These are phyloP conservation scores for Hansenula sp. DNA, from an alignment of 1,139 yeast species.

Conservation along the genomic window DNA sequence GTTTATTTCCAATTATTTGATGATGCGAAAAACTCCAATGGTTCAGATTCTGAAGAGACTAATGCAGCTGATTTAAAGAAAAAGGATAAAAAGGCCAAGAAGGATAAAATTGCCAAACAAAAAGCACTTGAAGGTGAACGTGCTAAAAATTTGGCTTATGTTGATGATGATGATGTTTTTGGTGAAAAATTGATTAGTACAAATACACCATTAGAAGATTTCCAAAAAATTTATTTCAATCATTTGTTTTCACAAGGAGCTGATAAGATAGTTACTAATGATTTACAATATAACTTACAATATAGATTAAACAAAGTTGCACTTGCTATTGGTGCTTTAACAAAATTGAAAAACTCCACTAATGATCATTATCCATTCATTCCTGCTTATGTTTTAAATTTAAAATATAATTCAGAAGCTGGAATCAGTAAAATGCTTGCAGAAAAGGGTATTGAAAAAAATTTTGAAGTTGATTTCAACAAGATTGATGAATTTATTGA, in stretches of 20 bases:
- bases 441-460: constrained; percentile 28
- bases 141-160: constrained; percentile 25
- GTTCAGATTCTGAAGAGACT: constrained; percentile 10
- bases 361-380: constrained; percentile 12
- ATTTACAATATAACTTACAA: constrained; percentile 40
- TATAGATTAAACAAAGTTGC: constrained; percentile 40
- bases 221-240: constrained; percentile 33
- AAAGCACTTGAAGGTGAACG: constrained; percentile 30
- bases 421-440: constrained; percentile 31
- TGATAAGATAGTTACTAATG: constrained; percentile 29
- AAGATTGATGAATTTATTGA: constrained; percentile 11
- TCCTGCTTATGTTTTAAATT: constrained; percentile 13
- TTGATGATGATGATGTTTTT: constrained; percentile 31
- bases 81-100: constrained; percentile 33
- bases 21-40: constrained; percentile 22
- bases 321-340: constrained; percentile 38
- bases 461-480: constrained; percentile 19
- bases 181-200: constrained; percentile 21
- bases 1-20: constrained; percentile 48
- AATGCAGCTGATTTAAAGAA: constrained; percentile 9
- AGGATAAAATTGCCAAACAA: constrained; percentile 32
- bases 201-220: constrained; percentile 35
- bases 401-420: constrained; percentile 18
- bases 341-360: constrained; percentile 24
- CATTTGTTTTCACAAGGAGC: constrained; percentile 29